Evolutionary conservation across 148 eudicot genomes (phyloP).

Genomic region (Bassia scoparia): DNA sequence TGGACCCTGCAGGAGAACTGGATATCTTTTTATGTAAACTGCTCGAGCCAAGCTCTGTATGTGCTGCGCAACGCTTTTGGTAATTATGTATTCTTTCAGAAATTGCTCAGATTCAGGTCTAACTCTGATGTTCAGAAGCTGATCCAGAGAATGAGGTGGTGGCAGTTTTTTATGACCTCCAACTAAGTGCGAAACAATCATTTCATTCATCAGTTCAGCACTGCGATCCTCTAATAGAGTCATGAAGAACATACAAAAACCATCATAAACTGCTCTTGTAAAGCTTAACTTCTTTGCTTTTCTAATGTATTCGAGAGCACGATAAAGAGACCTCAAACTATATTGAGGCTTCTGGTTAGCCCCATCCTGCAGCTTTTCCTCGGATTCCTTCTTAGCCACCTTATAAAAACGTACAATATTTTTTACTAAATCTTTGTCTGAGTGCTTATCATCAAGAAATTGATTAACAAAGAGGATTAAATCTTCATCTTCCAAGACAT

Average conservation of each 20-base stretch:
- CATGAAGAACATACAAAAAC: slow-evolving; percentile 88
- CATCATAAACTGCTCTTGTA: slow-evolving; percentile 71
- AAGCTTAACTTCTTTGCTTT: slow-evolving; percentile 52
- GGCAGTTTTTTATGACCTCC: slow-evolving; percentile 48
- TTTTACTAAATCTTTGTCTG: slow-evolving; percentile 40
- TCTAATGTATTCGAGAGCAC: slow-evolving; percentile 78
- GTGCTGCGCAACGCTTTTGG: slow-evolving; percentile 73
- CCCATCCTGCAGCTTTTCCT: slow-evolving; percentile 87
- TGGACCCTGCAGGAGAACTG: slow-evolving; percentile 95
- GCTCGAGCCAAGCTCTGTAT: slow-evolving; percentile 75
- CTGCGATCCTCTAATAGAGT: slow-evolving; percentile 67
- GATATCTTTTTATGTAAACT: slow-evolving; percentile 71
- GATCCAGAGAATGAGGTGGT: slow-evolving; percentile 36
- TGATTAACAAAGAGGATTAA: slow-evolving; percentile 58
- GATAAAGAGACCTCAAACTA: slow-evolving; percentile 91
- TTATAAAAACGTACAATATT: slow-evolving; percentile 70
- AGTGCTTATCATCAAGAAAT: slow-evolving; percentile 47
- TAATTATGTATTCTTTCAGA: slow-evolving; percentile 58
- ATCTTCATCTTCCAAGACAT: slow-evolving; percentile 77
- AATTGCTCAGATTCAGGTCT: slow-evolving; percentile 36
- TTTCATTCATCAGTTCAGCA: slow-evolving; percentile 57
- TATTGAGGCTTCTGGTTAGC: slow-evolving; percentile 98
- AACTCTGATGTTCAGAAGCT: slow-evolving; percentile 37
- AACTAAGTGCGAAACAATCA: slow-evolving; percentile 43
- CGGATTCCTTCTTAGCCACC: slow-evolving; percentile 80